A percentile compares a stretch with the other conserved stretches of the same genome.
Conservation (phyloP, 345 rosid genomes). For the Lepidium aucheri region DNA sequence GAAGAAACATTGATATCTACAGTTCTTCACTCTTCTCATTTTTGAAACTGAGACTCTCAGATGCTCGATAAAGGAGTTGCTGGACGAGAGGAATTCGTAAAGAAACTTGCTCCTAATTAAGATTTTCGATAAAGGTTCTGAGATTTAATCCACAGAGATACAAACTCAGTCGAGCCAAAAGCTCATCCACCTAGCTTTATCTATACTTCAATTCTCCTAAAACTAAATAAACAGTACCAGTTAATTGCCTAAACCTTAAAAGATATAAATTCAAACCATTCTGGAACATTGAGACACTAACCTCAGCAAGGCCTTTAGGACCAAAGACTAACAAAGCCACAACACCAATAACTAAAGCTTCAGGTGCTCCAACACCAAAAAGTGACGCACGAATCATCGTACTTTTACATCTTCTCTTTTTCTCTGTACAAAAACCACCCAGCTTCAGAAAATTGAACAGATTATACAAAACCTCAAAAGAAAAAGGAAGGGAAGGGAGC, state of each 20-base stretch:
- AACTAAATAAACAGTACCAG: neutral
- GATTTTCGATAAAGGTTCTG: neutral
- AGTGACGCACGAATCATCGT: conserved; percentile 60
- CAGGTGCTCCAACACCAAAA: conserved; percentile 98
- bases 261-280: neutral
- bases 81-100: neutral
- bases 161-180: neutral
- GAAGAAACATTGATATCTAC: neutral
- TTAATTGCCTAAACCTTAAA: neutral
- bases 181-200: neutral
- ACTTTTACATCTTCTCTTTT: conserved; percentile 36
- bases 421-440: conserved; percentile 40
- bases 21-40: neutral
- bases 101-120: neutral
- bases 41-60: neutral
- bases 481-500: neutral
- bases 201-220: neutral
- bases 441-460: neutral
- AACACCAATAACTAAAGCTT: conserved; percentile 94
- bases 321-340: conserved; percentile 98
- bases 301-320: conserved; percentile 99
- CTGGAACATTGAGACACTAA: conserved; percentile 15
- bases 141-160: neutral
- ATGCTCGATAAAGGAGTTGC: neutral
- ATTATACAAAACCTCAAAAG: neutral